phyloP scores from a whole-genome alignment of 805 yeast genomes.

The Pichia sporocuriosa region DNA sequence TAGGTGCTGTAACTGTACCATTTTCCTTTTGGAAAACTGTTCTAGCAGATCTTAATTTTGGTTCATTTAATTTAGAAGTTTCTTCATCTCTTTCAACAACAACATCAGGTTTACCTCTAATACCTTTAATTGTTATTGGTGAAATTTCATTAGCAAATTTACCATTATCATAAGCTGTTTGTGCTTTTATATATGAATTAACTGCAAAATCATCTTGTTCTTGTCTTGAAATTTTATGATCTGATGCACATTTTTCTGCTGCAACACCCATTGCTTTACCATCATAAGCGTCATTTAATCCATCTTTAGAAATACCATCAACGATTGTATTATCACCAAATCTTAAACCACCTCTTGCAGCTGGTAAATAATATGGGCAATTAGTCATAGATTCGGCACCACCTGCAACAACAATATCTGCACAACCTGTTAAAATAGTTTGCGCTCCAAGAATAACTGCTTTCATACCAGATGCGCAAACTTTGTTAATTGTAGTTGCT shows the following conservation, averaged over 20 bases:
- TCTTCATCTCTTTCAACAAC: slow-evolving; percentile 79
- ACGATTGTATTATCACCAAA: slow-evolving; percentile 75
- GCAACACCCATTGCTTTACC: slow-evolving; percentile 91
- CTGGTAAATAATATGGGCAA: slow-evolving; percentile 84
- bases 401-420: slow-evolving; percentile 92
- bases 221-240: slow-evolving; percentile 70
- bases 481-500: slow-evolving; percentile 91
- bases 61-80: slow-evolving; percentile 66
- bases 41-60: slow-evolving; percentile 74
- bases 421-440: slow-evolving; percentile 77
- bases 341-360: slow-evolving; percentile 82
- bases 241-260: slow-evolving; percentile 93
- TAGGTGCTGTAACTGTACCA: slow-evolving; percentile 96
- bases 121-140: slow-evolving; percentile 84
- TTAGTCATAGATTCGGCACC: slow-evolving; percentile 98
- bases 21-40: slow-evolving; percentile 90
- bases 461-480: slow-evolving; percentile 95
- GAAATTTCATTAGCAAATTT: slow-evolving; percentile 79
- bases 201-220: slow-evolving; percentile 88
- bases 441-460: slow-evolving; percentile 88
- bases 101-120: slow-evolving; percentile 83
- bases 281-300: slow-evolving; percentile 87
- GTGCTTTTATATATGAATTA: slow-evolving; percentile 79
- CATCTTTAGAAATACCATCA: slow-evolving; percentile 91
- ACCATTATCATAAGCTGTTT: slow-evolving; percentile 68